Evolutionary conservation across 768 basidiomycete species (phyloP), one percentile per base, ranked within the genome.

Genomic region (Clitopilus passeckerianus): DNA sequence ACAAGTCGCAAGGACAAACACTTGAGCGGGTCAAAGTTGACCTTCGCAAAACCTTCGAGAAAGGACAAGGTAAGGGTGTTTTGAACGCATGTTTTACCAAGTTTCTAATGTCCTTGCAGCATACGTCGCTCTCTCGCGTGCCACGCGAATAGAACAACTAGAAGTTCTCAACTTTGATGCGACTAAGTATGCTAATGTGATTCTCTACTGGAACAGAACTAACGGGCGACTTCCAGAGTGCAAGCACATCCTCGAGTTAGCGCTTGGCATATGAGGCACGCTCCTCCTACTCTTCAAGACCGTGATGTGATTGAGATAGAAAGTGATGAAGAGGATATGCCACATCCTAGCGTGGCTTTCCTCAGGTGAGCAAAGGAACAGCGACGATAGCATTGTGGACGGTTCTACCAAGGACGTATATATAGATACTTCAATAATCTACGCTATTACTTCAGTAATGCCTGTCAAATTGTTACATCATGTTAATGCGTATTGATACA

Each of bases 1-100:
- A 95, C 73, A 95, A 95, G 68, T 89, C 88, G 5, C 94, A 96
- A 68, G 94, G 94, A 0, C 93, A 95, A 70, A 95, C 94, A 0
- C 73, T 96, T 46, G 84, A 91, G 55, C 79, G 91, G 54, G 91
- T 95, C 59, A 89, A 86, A 60, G 89, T 95, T 3, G 86, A 95
- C 66, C 79, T 95, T 24, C 69, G 75, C 60, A 79, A 81, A 43
- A 88, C 84, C 0, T 96, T 96, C 72, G 94, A 90, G 69, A 87
- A 83, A 59, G 89, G 89, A 5, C 86, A 91, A 84, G 88, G 89
- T 86, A 54, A 55, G 68, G 55, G 12, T 0, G 30, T 56, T 24
- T 41, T 33, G 18, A 30, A 30, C 27, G 27, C 27, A 30, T 30
- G 4, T 30, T 30, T 30, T 3, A 30, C 7, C 53, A 44, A 33